A percentile compares a stretch with the other conserved stretches of the same genome.
phyloP scores from a whole-genome alignment of 2,329 filamentous ascomycete species.

The Hypoxylon sp. region DNA sequence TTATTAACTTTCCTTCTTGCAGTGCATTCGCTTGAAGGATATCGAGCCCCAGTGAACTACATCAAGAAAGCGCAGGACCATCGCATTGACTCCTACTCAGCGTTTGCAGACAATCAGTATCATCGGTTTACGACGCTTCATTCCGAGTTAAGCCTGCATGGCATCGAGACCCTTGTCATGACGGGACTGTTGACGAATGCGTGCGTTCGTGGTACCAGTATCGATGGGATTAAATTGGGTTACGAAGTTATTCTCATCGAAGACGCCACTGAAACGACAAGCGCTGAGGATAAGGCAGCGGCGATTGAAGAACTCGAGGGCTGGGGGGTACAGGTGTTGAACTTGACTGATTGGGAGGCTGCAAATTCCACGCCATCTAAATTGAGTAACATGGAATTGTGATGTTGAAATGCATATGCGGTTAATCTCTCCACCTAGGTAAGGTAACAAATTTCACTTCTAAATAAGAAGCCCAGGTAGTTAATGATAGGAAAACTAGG shows the following conservation, averaged over 20 bases:
- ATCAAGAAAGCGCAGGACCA: slow-evolving; percentile 45
- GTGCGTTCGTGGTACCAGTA: slow-evolving; percentile 41
- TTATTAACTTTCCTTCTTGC: background rate
- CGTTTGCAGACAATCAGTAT: slow-evolving; percentile 43
- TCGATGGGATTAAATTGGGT: slow-evolving; percentile 41
- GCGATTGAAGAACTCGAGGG: slow-evolving; percentile 37
- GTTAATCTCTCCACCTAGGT: too few species aligned
- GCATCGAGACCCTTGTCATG: slow-evolving; percentile 40
- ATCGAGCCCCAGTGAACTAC: slow-evolving; percentile 38
- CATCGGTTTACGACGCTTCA: slow-evolving; percentile 43
- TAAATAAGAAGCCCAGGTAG: too few species aligned
- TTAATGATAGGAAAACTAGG: background rate
- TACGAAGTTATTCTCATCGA: slow-evolving; percentile 42
- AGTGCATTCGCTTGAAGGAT: slow-evolving; percentile 40
- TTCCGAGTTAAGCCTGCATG: slow-evolving; percentile 36
- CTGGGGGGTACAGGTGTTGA: slow-evolving; percentile 39
- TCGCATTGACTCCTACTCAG: slow-evolving; percentile 42
- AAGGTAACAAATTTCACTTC: too few species aligned
- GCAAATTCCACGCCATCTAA: slow-evolving; percentile 22
- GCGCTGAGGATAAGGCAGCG: slow-evolving; percentile 34
- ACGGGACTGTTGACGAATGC: slow-evolving; percentile 40
- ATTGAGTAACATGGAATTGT: slow-evolving; percentile 20
- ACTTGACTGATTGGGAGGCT: slow-evolving; percentile 32
- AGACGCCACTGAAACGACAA: slow-evolving; percentile 38
- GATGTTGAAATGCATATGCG: background rate